These are phyloP conservation scores for Brassica balearica DNA, from an alignment of 441 rosid species.

Conservation along the genomic window DNA sequence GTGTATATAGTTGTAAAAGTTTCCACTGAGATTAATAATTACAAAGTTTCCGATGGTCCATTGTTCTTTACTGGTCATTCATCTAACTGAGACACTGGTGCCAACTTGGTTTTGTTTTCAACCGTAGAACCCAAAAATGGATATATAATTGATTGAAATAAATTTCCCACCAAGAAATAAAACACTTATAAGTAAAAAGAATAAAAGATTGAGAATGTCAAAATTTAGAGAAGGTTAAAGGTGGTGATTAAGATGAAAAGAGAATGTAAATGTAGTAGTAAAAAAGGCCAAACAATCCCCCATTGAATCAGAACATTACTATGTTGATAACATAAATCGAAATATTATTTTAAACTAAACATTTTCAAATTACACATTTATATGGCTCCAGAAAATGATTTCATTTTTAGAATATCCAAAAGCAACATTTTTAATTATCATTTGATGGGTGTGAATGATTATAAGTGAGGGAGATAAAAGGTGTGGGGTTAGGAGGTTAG, in stretches of 20 bases:
- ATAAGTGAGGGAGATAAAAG: conserved; percentile 52
- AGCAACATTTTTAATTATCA: conserved; percentile 19
- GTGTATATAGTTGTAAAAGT: no score
- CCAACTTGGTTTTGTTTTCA: conserved; percentile 31
- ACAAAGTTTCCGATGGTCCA: conserved; percentile 17
- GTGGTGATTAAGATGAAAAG: background rate
- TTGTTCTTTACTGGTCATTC: conserved; percentile 21
- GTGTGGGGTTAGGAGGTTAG: conserved; percentile 70
- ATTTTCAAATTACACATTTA: background rate
- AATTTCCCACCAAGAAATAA: conserved; percentile 15
- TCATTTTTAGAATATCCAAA: conserved; percentile 8
- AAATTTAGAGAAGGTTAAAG: conserved; percentile 11
- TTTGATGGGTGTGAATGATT: conserved; percentile 50
- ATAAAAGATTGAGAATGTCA: conserved; percentile 17
- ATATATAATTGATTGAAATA: conserved; percentile 29
- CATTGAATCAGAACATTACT: background rate
- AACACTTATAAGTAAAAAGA: conserved; percentile 9
- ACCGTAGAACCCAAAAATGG: conserved; percentile 29
- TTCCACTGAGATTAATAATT: no score
- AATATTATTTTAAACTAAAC: background rate
- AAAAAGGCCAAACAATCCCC: conserved; percentile 9
- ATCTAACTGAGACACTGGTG: conserved; percentile 22
- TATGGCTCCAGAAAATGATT: conserved; percentile 18
- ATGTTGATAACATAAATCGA: background rate
- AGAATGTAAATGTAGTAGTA: background rate